phyloP scores from a whole-genome alignment of 2,329 filamentous ascomycete species.

The Geosmithia flava region DNA sequence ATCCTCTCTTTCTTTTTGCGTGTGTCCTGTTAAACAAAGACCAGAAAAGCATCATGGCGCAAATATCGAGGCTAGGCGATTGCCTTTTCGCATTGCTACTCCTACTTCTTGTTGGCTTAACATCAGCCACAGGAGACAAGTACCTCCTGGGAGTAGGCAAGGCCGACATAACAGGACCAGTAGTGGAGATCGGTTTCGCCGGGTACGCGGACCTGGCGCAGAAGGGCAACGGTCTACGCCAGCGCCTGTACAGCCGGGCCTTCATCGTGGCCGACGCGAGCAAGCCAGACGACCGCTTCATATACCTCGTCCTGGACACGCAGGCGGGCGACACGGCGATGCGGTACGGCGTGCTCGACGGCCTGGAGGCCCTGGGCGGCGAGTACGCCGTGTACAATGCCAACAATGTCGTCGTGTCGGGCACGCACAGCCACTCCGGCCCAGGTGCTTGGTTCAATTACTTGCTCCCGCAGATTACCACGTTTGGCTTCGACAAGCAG shows the following conservation, averaged over 20 bases:
- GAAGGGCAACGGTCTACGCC: constrained; percentile 70
- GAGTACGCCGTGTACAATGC: constrained; percentile 65
- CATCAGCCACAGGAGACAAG: constrained; percentile 11
- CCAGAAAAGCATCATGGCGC: no score
- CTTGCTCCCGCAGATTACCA: constrained; percentile 81
- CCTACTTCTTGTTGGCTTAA: neutral
- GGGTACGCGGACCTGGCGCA: constrained; percentile 84
- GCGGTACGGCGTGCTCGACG: constrained; percentile 74
- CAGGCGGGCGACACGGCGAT: constrained; percentile 84
- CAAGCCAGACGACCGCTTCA: constrained; percentile 57
- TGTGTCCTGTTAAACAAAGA: no score
- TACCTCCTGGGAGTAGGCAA: constrained; percentile 45
- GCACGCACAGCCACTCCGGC: constrained; percentile 86
- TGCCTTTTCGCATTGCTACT: neutral
- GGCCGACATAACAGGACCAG: constrained; percentile 55
- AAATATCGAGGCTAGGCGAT: no score
- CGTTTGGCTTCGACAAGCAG: constrained; percentile 72
- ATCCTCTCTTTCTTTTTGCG: no score
- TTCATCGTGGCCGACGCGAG: constrained; percentile 70
- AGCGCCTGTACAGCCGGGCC: constrained; percentile 77
- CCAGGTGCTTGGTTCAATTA: constrained; percentile 94
- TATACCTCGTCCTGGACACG: constrained; percentile 81
- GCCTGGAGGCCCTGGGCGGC: constrained; percentile 53
- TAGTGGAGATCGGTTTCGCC: constrained; percentile 84
- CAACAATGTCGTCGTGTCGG: constrained; percentile 78